Evolutionary conservation across 1,139 yeast genomes (phyloP).

Genomic region (Kodamaea arcana): DNA sequence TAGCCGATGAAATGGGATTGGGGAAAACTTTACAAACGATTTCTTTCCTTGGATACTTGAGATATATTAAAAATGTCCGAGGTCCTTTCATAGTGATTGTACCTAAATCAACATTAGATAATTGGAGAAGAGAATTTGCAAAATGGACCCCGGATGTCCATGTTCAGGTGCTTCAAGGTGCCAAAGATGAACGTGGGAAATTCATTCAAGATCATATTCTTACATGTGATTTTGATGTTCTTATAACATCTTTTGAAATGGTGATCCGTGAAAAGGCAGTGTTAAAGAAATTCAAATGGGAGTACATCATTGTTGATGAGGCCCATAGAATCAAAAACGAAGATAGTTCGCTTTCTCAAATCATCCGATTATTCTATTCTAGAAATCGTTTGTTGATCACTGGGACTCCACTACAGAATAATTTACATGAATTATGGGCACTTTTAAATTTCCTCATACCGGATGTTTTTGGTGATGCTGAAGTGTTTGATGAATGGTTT

Average conservation of each 20-base stretch:
- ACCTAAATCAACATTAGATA: slow-evolving; percentile 91
- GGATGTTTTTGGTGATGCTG: slow-evolving; percentile 89
- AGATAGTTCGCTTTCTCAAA: slow-evolving; percentile 84
- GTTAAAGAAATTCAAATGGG: slow-evolving; percentile 85
- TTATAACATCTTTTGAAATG: slow-evolving; percentile 89
- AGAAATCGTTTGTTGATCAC: slow-evolving; percentile 82
- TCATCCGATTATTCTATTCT: slow-evolving; percentile 81
- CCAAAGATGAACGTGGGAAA: slow-evolving; percentile 67
- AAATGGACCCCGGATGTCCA: slow-evolving; percentile 97
- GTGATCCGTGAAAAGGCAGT: slow-evolving; percentile 82
- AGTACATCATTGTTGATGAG: slow-evolving; percentile 90
- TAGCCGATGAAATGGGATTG: slow-evolving; percentile 51
- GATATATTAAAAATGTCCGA: slow-evolving; percentile 70
- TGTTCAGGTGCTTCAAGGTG: slow-evolving; percentile 81
- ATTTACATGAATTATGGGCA: slow-evolving; percentile 95
- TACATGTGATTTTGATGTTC: slow-evolving; percentile 79
- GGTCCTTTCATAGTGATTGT: slow-evolving; percentile 93
- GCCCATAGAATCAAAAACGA: slow-evolving; percentile 97
- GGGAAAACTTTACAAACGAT: slow-evolving; percentile 49
- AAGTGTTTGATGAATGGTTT: slow-evolving; percentile 90
- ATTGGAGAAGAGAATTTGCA: slow-evolving; percentile 91
- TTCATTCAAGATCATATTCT: slow-evolving; percentile 58
- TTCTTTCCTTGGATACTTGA: slow-evolving; percentile 74
- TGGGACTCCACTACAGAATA: slow-evolving; percentile 95
- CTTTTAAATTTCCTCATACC: slow-evolving; percentile 84